Conservation (phyloP, 441 rosid species). For the Gossypium gossypioides region DNA sequence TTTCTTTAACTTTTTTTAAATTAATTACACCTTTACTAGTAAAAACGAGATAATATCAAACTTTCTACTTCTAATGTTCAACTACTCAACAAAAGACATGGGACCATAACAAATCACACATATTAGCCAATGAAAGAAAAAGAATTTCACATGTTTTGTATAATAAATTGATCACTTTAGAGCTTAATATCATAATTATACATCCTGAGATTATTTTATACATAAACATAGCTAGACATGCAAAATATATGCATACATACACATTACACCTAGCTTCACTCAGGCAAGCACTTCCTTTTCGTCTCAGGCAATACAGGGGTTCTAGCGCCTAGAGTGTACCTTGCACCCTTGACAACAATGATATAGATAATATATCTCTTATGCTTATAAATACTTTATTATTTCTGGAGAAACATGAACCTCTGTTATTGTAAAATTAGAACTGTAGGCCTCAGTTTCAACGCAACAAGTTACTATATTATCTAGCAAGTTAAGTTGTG, state of each 20-base stretch:
- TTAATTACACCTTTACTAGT: not conserved
- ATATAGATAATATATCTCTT: not conserved
- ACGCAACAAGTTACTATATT: not conserved
- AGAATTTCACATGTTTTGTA: not conserved
- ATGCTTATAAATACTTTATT: not conserved
- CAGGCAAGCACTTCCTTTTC: not conserved
- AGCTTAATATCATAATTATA: not conserved
- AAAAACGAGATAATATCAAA: not conserved
- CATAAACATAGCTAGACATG: not conserved
- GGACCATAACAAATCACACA: not conserved
- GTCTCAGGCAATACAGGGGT: not conserved
- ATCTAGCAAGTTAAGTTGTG: not conserved
- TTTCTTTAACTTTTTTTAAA: not conserved
- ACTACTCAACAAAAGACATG: not conserved
- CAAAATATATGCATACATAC: not conserved
- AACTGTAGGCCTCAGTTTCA: not conserved
- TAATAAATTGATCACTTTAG: no score
- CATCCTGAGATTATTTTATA: not conserved
- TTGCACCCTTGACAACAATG: not conserved
- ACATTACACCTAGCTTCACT: not conserved
- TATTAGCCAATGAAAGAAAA: not conserved
- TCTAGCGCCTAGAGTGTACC: not conserved
- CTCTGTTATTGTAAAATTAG: not conserved
- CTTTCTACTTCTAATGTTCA: not conserved
- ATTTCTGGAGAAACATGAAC: not conserved